Evolutionary conservation across 2,329 filamentous ascomycete species (phyloP).

Genomic region (Trichoderma harzianum): DNA sequence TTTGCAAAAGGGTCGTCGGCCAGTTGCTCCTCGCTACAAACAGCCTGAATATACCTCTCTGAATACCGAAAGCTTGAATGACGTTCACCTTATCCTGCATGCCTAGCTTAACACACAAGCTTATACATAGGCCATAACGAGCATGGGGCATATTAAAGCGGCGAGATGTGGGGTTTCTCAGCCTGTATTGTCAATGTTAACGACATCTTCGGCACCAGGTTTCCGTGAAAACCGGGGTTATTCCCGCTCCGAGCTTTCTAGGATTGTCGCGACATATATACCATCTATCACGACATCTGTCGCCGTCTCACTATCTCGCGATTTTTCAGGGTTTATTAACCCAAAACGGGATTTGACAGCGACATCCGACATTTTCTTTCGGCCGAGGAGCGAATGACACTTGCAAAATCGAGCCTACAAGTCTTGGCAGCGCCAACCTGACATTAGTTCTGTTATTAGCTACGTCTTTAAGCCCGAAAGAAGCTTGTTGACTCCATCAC

Average conservation of each 20-base stretch:
- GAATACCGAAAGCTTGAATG: neutral
- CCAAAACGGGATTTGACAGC: neutral
- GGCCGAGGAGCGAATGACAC: neutral
- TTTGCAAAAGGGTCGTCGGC: neutral
- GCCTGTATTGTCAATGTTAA: no score
- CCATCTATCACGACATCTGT: neutral
- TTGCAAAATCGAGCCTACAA: neutral
- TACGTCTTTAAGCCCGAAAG: neutral
- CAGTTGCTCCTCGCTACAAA: neutral
- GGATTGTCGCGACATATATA: neutral
- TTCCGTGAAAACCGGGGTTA: conserved; percentile 3
- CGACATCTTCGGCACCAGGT: neutral
- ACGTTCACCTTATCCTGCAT: neutral
- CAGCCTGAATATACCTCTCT: neutral
- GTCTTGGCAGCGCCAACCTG: neutral
- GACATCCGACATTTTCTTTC: neutral
- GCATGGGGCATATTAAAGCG: conserved; percentile 3
- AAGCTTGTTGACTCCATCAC: neutral
- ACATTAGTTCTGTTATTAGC: no score
- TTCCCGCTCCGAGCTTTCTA: neutral
- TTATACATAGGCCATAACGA: neutral
- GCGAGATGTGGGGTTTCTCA: neutral
- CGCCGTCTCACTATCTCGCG: neutral
- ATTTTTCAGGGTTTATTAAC: neutral
- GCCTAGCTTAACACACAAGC: neutral